A percentile compares a stretch with the other conserved stretches of the same genome.
These are phyloP conservation scores for Pseudocercospora fijiensis DNA, from an alignment of 2,329 filamentous ascomycete genomes.

Conservation along the genomic window DNA sequence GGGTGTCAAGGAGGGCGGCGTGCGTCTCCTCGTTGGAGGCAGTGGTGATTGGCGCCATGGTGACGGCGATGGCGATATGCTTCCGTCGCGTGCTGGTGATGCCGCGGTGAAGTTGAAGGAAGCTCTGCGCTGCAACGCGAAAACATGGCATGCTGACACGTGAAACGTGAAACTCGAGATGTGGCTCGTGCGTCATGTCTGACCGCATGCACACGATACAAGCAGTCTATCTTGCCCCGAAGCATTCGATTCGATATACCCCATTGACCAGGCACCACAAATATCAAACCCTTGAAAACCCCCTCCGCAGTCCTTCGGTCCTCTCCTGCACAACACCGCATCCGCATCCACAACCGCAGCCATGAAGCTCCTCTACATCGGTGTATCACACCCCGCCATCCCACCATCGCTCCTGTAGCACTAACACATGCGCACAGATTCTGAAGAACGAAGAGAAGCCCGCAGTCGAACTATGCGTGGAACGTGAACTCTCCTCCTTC, in stretches of 20 bases:
- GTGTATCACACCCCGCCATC: conserved; percentile 56
- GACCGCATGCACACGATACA: conserved; percentile 14
- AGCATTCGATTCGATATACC: not conserved
- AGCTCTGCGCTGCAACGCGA: conserved; percentile 4
- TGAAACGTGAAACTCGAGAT: not conserved
- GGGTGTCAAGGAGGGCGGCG: conserved; percentile 79
- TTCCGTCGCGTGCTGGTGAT: not conserved
- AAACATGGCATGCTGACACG: conserved; percentile 6
- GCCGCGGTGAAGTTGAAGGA: conserved; percentile 3
- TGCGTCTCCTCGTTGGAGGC: conserved; percentile 76
- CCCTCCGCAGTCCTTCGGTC: not conserved
- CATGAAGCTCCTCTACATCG: conserved; percentile 88
- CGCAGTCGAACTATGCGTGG: conserved; percentile 71
- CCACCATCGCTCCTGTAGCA: conserved; percentile 8
- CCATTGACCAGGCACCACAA: conserved; percentile 11
- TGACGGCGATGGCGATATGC: not conserved
- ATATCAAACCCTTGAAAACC: not conserved
- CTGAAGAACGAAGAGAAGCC: conserved; percentile 77
- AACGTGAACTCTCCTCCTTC: conserved; percentile 75
- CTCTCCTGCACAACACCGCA: conserved; percentile 22
- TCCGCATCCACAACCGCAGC: conserved; percentile 60
- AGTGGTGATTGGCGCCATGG: conserved; percentile 62
- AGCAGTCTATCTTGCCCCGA: not conserved
- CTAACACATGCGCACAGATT: conserved; percentile 56
- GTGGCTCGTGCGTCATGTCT: conserved; percentile 1